phyloP scores from a whole-genome alignment of 2,329 filamentous ascomycete genomes.

The Chrysosporium keratinophilum region DNA sequence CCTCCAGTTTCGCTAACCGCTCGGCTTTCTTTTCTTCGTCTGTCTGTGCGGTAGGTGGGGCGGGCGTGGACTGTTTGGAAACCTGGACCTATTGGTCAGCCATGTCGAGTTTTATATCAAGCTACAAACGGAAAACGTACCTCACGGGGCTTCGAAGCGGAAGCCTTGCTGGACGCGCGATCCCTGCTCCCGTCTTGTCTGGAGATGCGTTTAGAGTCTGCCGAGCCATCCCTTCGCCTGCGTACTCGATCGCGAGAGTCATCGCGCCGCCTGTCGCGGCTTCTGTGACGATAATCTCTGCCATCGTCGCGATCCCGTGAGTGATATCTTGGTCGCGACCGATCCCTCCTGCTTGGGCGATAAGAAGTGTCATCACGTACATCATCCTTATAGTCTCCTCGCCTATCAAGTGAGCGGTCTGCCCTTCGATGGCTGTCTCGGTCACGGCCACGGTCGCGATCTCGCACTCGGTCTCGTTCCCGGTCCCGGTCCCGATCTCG shows the following conservation, averaged over 20 bases:
- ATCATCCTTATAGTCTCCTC: slow-evolving; percentile 37
- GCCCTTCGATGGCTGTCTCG: slow-evolving; percentile 52
- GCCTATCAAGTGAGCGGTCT: slow-evolving; percentile 54
- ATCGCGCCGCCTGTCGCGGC: slow-evolving; percentile 64
- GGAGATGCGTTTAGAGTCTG: slow-evolving; percentile 57
- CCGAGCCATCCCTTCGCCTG: slow-evolving; percentile 57
- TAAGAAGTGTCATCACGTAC: slow-evolving; percentile 57
- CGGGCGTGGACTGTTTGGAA: slow-evolving; percentile 42
- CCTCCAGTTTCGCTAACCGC: slow-evolving; percentile 68
- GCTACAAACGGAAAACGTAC: slow-evolving; percentile 37
- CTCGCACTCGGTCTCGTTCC: slow-evolving; percentile 48
- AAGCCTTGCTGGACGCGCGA: slow-evolving; percentile 41
- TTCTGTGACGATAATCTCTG: slow-evolving; percentile 50
- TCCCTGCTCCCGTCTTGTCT: slow-evolving; percentile 56
- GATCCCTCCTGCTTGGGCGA: slow-evolving; percentile 51
- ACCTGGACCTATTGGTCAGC: slow-evolving; percentile 32
- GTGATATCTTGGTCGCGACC: slow-evolving; percentile 54
- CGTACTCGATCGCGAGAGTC: slow-evolving; percentile 58
- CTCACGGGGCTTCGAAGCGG: slow-evolving; percentile 45
- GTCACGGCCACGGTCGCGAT: slow-evolving; percentile 53
- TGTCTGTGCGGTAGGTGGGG: slow-evolving; percentile 41
- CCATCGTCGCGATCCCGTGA: slow-evolving; percentile 47
- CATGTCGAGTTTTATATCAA: slow-evolving; percentile 16
- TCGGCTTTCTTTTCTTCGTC: slow-evolving; percentile 72
- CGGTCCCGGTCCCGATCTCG: slow-evolving; percentile 33